Conservation (phyloP, 768 basidiomycete genomes). For the Thelephora ganbajun region DNA sequence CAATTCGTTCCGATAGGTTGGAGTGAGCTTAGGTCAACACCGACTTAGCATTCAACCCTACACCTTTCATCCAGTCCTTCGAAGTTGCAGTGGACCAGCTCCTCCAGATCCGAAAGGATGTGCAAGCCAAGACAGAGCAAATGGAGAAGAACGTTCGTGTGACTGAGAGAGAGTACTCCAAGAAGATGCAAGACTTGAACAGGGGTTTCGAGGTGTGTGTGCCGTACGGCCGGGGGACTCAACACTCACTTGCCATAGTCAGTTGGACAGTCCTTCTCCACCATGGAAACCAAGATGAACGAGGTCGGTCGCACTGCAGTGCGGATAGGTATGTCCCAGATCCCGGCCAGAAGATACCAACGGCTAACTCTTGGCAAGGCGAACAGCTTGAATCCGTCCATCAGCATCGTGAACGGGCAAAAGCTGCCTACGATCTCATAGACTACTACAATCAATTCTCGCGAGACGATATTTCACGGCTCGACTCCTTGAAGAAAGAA, state of each 20-base stretch:
- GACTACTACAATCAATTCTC: slow-evolving; percentile 91
- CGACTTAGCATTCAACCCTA: slow-evolving; percentile 75
- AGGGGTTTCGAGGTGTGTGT: slow-evolving; percentile 78
- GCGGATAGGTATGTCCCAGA: slow-evolving; percentile 56
- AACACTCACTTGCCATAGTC: slow-evolving; percentile 30
- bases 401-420: slow-evolving; percentile 80
- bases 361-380: slow-evolving; percentile 28
- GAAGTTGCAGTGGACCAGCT: slow-evolving; percentile 84
- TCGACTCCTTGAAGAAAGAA: slow-evolving; percentile 73
- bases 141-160: slow-evolving; percentile 85
- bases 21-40: not conserved
- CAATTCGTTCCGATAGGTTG: not conserved
- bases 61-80: slow-evolving; percentile 85
- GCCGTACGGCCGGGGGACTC: not conserved
- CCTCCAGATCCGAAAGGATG: slow-evolving; percentile 77
- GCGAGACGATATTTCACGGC: slow-evolving; percentile 57
- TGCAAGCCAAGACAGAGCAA: slow-evolving; percentile 79
- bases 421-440: slow-evolving; percentile 87
- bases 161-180: slow-evolving; percentile 87
- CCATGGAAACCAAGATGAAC: slow-evolving; percentile 84
- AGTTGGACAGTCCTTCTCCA: slow-evolving; percentile 76
- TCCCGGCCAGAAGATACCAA: not conserved
- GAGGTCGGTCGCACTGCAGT: slow-evolving; percentile 91
- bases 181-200: slow-evolving; percentile 86
- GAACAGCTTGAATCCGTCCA: slow-evolving; percentile 95